A percentile compares a stretch with the other conserved stretches of the same genome.
Evolutionary conservation across 108 stramenopile species (phyloP).

Genomic region (Stephanodiscus minutulus): DNA sequence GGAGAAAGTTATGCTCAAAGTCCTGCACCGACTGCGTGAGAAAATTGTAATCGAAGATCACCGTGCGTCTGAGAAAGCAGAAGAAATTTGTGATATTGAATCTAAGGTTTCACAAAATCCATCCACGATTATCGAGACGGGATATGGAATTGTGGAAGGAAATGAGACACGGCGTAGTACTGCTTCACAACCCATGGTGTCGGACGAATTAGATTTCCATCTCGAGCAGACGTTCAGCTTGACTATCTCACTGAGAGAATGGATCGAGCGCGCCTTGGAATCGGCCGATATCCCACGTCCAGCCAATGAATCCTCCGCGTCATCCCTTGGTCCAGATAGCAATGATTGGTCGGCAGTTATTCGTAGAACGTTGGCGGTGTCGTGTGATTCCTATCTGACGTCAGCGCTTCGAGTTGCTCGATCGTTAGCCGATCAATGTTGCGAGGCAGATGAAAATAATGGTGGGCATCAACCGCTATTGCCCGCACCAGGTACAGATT

Average conservation of each 20-base stretch:
- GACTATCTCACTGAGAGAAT: slow-evolving; percentile 1
- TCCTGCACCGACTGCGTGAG: slow-evolving; percentile 12
- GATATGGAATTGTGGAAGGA: too few species aligned
- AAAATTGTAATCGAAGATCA: neutral
- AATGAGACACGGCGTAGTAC: too few species aligned
- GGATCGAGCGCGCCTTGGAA: slow-evolving; percentile 4
- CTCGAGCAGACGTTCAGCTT: too few species aligned
- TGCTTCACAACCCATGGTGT: too few species aligned
- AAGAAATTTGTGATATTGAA: too few species aligned
- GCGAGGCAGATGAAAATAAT: neutral
- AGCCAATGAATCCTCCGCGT: neutral
- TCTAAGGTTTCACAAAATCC: too few species aligned
- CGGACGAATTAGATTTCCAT: too few species aligned
- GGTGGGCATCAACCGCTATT: neutral
- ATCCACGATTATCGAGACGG: too few species aligned
- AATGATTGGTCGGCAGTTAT: neutral
- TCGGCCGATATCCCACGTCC: neutral
- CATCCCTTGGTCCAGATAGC: neutral
- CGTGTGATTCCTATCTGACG: slow-evolving; percentile 6
- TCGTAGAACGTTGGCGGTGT: slow-evolving; percentile 4
- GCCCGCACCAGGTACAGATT: slow-evolving; percentile 13
- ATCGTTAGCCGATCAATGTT: slow-evolving; percentile 19
- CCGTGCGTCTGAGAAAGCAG: too few species aligned
- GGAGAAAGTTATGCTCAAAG: neutral
- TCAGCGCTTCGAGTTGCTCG: slow-evolving; percentile 15